Evolutionary conservation across 495 filamentous ascomycete genomes (phyloP), one percentile per base, ranked within the genome.

Genomic region (Lasiosphaeris hirsuta): DNA sequence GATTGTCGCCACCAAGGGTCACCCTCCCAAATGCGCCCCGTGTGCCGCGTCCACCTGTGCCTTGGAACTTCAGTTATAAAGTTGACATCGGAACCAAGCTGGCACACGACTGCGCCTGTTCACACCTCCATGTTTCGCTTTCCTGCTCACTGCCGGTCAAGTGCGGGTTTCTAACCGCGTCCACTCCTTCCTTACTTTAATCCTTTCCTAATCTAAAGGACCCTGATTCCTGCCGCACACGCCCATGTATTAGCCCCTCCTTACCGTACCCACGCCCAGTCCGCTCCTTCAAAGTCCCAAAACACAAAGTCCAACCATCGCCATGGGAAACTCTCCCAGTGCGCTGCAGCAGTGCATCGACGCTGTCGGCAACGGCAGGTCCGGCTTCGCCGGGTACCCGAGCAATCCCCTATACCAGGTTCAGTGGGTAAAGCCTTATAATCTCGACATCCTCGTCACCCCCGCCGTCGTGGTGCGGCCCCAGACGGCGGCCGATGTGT

Each of bases 391-490:
- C 18, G 73, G 62, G 10, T 76, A 69, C 39, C 73, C 77, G 2
- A 63, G 58, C 39, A 67, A 57, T 42, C 70, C 71, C 1, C 45
- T 76, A 9, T 77, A 74, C 58, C 72, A 78, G 57, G 30, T 66
- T 4, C 46, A 61, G 1, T 80, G 77, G 77, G 74, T 74, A 34
- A 73, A 72, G 58, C 68, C 78, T 7, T 90, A 83, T 69, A 93
- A 92, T 63, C 75, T 89, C 48, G 82, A 87, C 49, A 62, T 81
- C 18, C 68, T 72, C 5, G 84, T 85, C 51, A 74, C 68, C 2
- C 89, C 89, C 1, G 77, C 76, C 11, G 87, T 82, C 0, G 76
- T 90, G 23, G 82, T 82, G 0, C 76, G 84, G 10, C 89, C 89
- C 0, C 63, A 75, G 10, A 81, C 75, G 0, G 62, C 79, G 2